Conservation (phyloP, 1,284 basidiomycete genomes). For the Lignosus rhinocerotis region DNA sequence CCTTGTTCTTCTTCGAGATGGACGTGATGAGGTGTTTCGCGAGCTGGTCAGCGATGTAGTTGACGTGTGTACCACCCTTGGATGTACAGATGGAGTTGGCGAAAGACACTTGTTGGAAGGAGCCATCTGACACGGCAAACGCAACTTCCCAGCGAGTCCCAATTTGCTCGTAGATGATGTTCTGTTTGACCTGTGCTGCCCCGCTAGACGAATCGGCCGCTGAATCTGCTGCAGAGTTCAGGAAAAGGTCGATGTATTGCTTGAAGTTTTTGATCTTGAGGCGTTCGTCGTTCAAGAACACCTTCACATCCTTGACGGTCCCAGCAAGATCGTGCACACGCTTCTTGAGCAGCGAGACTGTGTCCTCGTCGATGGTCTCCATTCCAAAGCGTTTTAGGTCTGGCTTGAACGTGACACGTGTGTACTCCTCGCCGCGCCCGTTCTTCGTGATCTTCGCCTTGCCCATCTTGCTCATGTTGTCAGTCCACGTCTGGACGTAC, state of each 20-base stretch:
- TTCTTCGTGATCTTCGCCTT: conserved; percentile 94
- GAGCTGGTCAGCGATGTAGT: conserved; percentile 85
- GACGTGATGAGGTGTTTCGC: conserved; percentile 80
- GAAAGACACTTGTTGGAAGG: conserved; percentile 94
- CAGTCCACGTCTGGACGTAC: conserved; percentile 93
- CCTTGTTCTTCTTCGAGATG: conserved; percentile 97
- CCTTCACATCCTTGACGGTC: conserved; percentile 92
- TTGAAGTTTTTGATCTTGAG: conserved; percentile 97
- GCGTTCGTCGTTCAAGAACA: conserved; percentile 90
- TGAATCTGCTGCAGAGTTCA: conserved; percentile 70
- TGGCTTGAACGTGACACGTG: conserved; percentile 93
- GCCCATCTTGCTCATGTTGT: conserved; percentile 91
- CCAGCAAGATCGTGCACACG: conserved; percentile 98
- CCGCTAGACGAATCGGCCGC: conserved; percentile 70
- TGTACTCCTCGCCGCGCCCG: conserved; percentile 85
- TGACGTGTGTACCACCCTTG: conserved; percentile 97
- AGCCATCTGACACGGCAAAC: conserved; percentile 91
- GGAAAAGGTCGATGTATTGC: conserved; percentile 96
- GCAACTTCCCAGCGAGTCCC: conserved; percentile 93
- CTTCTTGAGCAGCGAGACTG: conserved; percentile 86
- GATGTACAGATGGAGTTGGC: conserved; percentile 98
- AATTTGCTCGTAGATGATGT: conserved; percentile 83
- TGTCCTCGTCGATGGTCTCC: conserved; percentile 91
- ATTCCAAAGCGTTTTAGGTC: conserved; percentile 94
- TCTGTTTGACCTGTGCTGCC: conserved; percentile 73